Conservation (phyloP, 805 yeast genomes). For the Suhomyces prunicola region DNA sequence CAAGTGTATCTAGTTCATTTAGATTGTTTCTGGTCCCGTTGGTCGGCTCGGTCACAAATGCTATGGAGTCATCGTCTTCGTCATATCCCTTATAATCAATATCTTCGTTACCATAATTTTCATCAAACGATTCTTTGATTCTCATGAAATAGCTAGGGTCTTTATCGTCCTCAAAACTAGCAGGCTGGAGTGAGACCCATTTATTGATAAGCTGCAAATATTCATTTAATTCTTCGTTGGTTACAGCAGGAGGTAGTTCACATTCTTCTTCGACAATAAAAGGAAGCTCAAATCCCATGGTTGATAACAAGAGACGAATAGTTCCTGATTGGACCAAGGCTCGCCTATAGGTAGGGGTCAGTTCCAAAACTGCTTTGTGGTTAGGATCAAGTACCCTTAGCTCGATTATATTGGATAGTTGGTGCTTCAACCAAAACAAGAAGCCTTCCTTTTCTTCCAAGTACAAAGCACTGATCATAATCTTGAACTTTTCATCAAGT, state of each 20-base stretch:
- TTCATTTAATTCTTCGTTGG: slow-evolving; percentile 29
- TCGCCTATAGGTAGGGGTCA: slow-evolving; percentile 19
- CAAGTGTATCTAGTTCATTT: slow-evolving; percentile 39
- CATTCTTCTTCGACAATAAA: slow-evolving; percentile 37
- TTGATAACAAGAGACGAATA: slow-evolving; percentile 40
- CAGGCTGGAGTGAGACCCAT: slow-evolving; percentile 39
- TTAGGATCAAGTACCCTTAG: slow-evolving; percentile 11
- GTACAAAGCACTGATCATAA: slow-evolving; percentile 48
- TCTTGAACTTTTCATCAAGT: slow-evolving; percentile 47
- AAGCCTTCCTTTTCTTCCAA: slow-evolving; percentile 41
- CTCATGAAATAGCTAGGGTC: slow-evolving; percentile 33
- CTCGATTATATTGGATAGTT: slow-evolving; percentile 30
- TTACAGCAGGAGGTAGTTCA: slow-evolving; percentile 31
- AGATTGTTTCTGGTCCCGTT: slow-evolving; percentile 11
- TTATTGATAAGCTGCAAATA: slow-evolving; percentile 37
- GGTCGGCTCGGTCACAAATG: slow-evolving; percentile 11
- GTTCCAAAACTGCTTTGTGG: slow-evolving; percentile 7
- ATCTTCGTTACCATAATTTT: slow-evolving; percentile 12
- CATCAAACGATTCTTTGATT: slow-evolving; percentile 19
- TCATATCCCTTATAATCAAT: slow-evolving; percentile 17
- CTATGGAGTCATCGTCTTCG: slow-evolving; percentile 25
- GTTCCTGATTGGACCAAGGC: slow-evolving; percentile 46
- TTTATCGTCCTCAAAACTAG: slow-evolving; percentile 32
- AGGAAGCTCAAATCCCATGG: slow-evolving; percentile 47
- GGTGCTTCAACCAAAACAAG: slow-evolving; percentile 43